Evolutionary conservation across 2,329 filamentous ascomycete genomes (phyloP).

Genomic region (Fusarium piperis): DNA sequence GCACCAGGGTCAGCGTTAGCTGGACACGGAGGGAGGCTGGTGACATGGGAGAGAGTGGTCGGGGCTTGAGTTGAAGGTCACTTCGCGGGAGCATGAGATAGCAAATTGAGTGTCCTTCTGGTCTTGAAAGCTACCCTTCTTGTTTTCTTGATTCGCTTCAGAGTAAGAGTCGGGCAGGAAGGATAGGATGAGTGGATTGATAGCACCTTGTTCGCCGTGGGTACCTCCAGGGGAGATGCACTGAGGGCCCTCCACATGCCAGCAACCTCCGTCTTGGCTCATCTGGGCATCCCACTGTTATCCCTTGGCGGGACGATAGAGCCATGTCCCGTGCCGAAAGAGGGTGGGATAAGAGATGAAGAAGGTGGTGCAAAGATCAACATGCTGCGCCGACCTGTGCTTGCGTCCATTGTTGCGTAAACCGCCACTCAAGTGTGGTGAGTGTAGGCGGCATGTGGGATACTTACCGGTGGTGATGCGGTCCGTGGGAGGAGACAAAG

Average conservation of each 20-base stretch:
- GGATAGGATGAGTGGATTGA: not conserved
- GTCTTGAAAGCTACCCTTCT: not conserved
- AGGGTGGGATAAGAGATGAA: not conserved
- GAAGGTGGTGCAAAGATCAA: not conserved
- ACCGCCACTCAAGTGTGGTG: not conserved
- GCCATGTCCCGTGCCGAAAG: not conserved
- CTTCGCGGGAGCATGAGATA: not conserved
- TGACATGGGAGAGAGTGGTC: not conserved
- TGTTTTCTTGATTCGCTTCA: not conserved
- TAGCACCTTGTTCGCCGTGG: not conserved
- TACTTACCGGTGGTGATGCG: not conserved
- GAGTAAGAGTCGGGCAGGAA: not conserved
- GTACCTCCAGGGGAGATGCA: not conserved
- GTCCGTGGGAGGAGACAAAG: not conserved
- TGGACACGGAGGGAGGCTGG: not conserved
- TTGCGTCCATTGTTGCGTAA: not conserved
- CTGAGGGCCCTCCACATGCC: not conserved
- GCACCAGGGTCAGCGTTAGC: slow-evolving; percentile 5
- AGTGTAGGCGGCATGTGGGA: not conserved
- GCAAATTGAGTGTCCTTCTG: not conserved
- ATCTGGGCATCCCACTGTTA: not conserved
- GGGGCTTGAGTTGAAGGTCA: not conserved
- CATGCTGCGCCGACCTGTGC: not conserved
- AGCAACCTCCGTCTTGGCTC: not conserved
- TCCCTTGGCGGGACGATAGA: not conserved